Evolutionary conservation across 169 alveolate genomes (phyloP).

Genomic region (Eimeria tenella): DNA sequence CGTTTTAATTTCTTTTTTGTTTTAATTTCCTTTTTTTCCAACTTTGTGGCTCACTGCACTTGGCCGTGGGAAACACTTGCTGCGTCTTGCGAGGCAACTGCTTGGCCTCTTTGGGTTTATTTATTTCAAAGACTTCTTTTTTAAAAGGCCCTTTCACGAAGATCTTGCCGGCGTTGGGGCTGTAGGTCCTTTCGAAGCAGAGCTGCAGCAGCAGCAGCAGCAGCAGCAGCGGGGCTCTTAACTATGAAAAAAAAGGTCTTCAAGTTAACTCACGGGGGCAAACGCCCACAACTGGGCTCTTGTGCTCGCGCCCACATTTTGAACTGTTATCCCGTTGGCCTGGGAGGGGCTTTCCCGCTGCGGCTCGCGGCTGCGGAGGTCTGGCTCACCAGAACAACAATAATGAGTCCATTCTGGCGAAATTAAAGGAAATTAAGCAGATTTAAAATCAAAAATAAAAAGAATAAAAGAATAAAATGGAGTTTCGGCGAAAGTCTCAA

Average conservation of each 20-base stretch:
- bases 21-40: background rate
- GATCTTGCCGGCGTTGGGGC: constrained; percentile 6
- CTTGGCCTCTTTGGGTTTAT: constrained; percentile 1
- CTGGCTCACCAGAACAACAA: constrained; percentile 29
- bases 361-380: background rate
- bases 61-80: constrained; percentile 41
- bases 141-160: constrained; percentile 39
- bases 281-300: constrained; percentile 68
- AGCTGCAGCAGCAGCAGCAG: background rate
- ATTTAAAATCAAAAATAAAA: background rate
- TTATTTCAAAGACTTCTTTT: constrained; percentile 5
- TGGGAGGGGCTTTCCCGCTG: constrained; percentile 2
- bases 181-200: constrained; percentile 41
- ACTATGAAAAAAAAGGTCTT: no score
- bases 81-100: constrained; percentile 1
- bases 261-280: constrained; percentile 55
- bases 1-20: background rate
- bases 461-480: no score
- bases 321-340: constrained; percentile 73
- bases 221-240: no score
- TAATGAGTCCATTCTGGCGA: constrained; percentile 8
- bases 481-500: background rate
- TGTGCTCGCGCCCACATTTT: constrained; percentile 68
- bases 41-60: constrained; percentile 13
- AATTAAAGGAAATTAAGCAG: no score